phyloP scores from a whole-genome alignment of 495 filamentous ascomycete genomes.

The Podospora anserina region DNA sequence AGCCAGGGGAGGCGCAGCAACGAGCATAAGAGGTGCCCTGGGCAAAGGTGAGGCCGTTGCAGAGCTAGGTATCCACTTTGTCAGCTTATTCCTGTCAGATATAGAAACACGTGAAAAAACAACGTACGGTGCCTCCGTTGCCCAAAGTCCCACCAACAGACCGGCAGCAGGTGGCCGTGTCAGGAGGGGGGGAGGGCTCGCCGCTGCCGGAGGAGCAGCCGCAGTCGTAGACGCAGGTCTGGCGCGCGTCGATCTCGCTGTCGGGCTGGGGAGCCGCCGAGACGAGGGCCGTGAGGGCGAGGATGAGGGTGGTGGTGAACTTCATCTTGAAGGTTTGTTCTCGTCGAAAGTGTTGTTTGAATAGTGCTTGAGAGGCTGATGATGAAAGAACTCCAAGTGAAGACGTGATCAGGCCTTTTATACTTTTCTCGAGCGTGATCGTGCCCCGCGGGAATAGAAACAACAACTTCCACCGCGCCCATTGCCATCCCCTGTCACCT shows the following conservation, averaged over 20 bases:
- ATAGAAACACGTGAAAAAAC: no score
- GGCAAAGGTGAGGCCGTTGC: neutral
- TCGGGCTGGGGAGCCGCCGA: neutral
- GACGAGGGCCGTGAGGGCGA: neutral
- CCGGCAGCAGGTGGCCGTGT: neutral
- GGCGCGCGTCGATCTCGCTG: neutral
- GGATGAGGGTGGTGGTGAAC: neutral
- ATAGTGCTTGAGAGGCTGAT: neutral
- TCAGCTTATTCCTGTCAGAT: neutral
- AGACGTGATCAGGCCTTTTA: neutral
- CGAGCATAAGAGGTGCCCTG: neutral
- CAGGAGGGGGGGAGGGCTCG: neutral
- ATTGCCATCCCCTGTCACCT: neutral
- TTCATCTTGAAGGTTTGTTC: neutral
- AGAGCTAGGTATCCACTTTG: neutral
- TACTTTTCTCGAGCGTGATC: neutral
- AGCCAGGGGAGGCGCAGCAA: neutral
- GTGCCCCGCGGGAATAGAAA: neutral
- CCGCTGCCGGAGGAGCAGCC: neutral
- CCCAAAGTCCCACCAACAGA: neutral
- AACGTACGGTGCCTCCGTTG: neutral
- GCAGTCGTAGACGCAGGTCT: neutral
- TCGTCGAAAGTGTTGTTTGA: neutral
- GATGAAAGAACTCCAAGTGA: neutral
- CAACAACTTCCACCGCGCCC: no score